These are phyloP conservation scores for Alnus rubra DNA, from an alignment of 306 rosid genomes.

Conservation along the genomic window DNA sequence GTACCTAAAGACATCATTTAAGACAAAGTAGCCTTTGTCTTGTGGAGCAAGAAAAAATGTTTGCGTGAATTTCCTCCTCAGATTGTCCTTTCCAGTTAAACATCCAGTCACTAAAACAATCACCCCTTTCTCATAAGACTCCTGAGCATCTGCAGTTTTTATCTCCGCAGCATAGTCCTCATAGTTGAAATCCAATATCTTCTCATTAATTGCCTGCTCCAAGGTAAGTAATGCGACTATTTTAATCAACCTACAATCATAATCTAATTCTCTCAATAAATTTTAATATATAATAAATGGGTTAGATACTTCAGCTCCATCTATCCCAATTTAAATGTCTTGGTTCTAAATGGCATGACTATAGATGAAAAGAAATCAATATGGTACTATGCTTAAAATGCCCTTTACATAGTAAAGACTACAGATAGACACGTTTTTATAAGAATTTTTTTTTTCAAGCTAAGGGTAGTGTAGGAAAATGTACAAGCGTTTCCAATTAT, in stretches of 20 bases:
- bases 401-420: not conserved
- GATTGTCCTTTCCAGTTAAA: constrained; percentile 86
- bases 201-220: constrained; percentile 86
- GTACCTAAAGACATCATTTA: constrained; percentile 92
- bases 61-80: constrained; percentile 81
- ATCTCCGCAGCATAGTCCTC: constrained; percentile 90
- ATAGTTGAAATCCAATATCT: constrained; percentile 74
- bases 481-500: not conserved
- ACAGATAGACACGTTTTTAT: not conserved
- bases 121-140: constrained; percentile 83
- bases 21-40: constrained; percentile 87
- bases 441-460: not conserved
- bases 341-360: not conserved
- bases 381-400: not conserved
- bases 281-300: not conserved
- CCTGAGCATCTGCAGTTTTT: constrained; percentile 95
- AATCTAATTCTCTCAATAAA: not conserved
- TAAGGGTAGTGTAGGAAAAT: not conserved
- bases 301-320: too few relatives aligned
- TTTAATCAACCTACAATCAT: not conserved
- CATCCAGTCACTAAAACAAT: constrained; percentile 94
- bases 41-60: constrained; percentile 97
- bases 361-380: not conserved
- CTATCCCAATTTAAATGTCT: not conserved
- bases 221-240: constrained; percentile 8